Base-by-base conservation (phyloP, 2,329 filamentous ascomycete genomes). In the Talaromyces amestolkiae region DNA sequence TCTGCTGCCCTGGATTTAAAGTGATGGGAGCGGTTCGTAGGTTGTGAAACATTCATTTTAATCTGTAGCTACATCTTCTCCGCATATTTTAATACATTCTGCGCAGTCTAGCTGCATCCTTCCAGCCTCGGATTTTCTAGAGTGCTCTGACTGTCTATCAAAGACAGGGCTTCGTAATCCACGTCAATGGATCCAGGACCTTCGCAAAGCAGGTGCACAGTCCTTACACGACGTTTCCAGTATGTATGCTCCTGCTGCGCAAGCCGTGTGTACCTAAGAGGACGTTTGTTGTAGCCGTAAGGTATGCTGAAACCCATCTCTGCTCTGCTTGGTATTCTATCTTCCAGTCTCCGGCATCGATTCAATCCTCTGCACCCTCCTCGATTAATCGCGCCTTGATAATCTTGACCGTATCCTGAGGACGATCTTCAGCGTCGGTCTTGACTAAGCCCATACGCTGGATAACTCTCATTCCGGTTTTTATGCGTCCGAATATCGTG, bases 401-500 rank as follows among this genome's bases (percentile, higher is more conserved):
- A 67, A 98, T 94, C 80, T 86, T 93, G 63, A 98, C 86, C 71
- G 96, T 89, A 71, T 96, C 90, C 6, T 88, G 79, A 0, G 95
- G 95, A 71, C 89, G 82, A 77, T 98, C 95, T 71, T 94, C 92
- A 8, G 81, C 80, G 27, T 87, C 91, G 0, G 93, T 97, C 81
- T 91, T 92, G 59, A 97, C 92, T 65, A 95, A 76, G 0, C 93
- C 95, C 87, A 99, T 91, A 70, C 92, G 85, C 82, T 92, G 89
- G 33, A 98, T 88, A n/a, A 94, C 84, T 65, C 85, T 83, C 85
- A 98, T 87, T 0, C 95, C 95, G 63, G 80, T 86, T 81, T 91
- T 93, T 45, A 99, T 93, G 63, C 94, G 83, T 0, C 95, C 95
- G 75, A 99, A 99, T 70, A 99, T 96, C 11, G 93, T 96, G 77